A percentile compares a stretch with the other conserved stretches of the same genome.
phyloP scores from a whole-genome alignment of 2,329 filamentous ascomycete genomes.

The Aspergillus intermedius region DNA sequence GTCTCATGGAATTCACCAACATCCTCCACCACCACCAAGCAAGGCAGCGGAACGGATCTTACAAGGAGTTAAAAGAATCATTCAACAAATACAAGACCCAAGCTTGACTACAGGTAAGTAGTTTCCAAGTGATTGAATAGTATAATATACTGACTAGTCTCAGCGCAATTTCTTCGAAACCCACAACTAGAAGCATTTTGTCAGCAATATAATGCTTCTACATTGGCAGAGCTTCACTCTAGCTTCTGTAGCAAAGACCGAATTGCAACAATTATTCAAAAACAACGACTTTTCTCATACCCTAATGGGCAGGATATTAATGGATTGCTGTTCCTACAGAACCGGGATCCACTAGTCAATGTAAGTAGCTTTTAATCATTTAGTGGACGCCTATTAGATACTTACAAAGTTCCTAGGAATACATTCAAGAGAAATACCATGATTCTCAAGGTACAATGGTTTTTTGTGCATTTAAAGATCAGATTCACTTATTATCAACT shows the following conservation, averaged over 20 bases:
- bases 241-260: constrained; percentile 4
- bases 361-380: constrained; percentile 2
- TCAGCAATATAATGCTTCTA: constrained; percentile 6
- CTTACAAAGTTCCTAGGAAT: constrained; percentile 3
- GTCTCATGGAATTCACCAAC: constrained; percentile 8
- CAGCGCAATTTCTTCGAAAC: constrained; percentile 6
- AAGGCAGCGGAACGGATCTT: constrained; percentile 1
- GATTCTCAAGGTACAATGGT: constrained; percentile 5
- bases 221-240: constrained; percentile 5
- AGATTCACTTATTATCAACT: constrained; percentile 2
- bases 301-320: constrained; percentile 5
- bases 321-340: constrained; percentile 2
- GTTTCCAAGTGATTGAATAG: not conserved
- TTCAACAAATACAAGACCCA: constrained; percentile 2
- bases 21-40: constrained; percentile 8
- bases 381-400: not conserved
- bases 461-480: constrained; percentile 3
- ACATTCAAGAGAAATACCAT: constrained; percentile 3
- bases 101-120: constrained; percentile 1
- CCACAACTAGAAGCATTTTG: constrained; percentile 6
- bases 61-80: constrained; percentile 1
- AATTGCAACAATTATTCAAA: constrained; percentile 5
- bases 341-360: not conserved
- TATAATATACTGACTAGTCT: constrained; percentile 1
- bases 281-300: constrained; percentile 4